A percentile compares a stretch with the other conserved stretches of the same genome.
Conservation (phyloP, 192 early-diverging fungal genomes). For the Rhizophagus prolifer region DNA sequence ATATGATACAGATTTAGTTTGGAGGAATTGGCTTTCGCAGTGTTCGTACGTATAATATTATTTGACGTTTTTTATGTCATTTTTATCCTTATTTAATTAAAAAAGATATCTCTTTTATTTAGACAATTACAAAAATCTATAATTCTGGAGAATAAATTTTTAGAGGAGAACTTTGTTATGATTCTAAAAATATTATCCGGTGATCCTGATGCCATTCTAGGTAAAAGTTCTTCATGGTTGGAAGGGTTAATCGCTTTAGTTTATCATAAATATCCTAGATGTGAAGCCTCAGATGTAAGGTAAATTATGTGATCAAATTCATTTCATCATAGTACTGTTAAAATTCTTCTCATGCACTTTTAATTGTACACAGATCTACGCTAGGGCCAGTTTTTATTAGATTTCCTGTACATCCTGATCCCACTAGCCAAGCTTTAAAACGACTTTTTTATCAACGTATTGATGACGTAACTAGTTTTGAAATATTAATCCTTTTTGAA, state of each 20-base stretch:
- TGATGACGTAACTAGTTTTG: background rate
- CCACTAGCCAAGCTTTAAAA: background rate
- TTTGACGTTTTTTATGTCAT: no score
- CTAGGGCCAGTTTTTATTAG: background rate
- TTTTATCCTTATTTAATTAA: no score
- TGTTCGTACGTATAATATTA: background rate
- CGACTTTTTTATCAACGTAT: background rate
- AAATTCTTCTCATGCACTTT: background rate
- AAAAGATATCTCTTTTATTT: background rate
- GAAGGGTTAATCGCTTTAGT: background rate
- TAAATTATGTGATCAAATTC: background rate
- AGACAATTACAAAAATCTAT: background rate
- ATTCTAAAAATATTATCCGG: conserved; percentile 9
- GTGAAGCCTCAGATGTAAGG: background rate
- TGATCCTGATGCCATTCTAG: background rate
- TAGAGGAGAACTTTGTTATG: background rate
- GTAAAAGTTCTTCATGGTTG: background rate
- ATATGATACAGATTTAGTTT: background rate
- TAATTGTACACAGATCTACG: background rate
- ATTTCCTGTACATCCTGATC: background rate
- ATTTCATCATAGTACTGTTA: background rate
- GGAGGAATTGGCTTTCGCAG: background rate
- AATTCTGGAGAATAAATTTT: background rate
- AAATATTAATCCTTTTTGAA: no score
- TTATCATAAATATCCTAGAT: background rate